Evolutionary conservation across 495 filamentous ascomycete genomes (phyloP), one percentile per base, ranked within the genome.

Genomic region (Annulohypoxylon moriforme): DNA sequence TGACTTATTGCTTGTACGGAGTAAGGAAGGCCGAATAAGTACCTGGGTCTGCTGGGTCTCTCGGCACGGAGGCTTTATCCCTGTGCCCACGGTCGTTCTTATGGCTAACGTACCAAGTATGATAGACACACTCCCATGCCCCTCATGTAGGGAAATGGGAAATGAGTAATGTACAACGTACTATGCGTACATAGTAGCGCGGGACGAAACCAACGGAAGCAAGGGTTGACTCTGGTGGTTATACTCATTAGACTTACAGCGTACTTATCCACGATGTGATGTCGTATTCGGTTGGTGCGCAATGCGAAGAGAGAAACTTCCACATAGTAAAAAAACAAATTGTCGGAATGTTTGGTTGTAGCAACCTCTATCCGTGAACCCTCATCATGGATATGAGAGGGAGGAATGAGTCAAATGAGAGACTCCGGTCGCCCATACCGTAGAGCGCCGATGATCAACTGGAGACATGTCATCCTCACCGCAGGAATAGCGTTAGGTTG

Each of bases 401-500:
- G 58, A 57, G 62, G 52, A 55, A 69, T 52, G 68, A n/a, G 40
- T 65, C 55, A 56, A 65, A 57, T 64, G 70, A 66, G 70, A 66
- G 57, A 66, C 20, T 44, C 36, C 38, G 55, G 29, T 22, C 20
- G 2, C 50, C 25, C 34, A 50, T 55, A 60, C 49, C 40, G 50
- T 31, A 67, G 29, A 65, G 36, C 36, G 49, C 36, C 60, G 65
- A 61, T 27, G 61, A 52, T 69, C 53, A 47, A 66, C 55, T 65
- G 38, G 66, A 69, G 49, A 56, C 40, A 58, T 69, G 46, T 61
- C 66, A 60, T 69, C 66, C 71, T 73, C 62, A 73, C 71, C 65
- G 71, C 66, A 69, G 66, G 52, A 67, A 31, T 67, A 63, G 69
- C 58, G 69, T 62, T 52, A 72, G 69, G 71, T 73, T 69, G 71